These are phyloP conservation scores for Candida khao-thaluensis DNA, from an alignment of 805 yeast species.

Conservation along the genomic window DNA sequence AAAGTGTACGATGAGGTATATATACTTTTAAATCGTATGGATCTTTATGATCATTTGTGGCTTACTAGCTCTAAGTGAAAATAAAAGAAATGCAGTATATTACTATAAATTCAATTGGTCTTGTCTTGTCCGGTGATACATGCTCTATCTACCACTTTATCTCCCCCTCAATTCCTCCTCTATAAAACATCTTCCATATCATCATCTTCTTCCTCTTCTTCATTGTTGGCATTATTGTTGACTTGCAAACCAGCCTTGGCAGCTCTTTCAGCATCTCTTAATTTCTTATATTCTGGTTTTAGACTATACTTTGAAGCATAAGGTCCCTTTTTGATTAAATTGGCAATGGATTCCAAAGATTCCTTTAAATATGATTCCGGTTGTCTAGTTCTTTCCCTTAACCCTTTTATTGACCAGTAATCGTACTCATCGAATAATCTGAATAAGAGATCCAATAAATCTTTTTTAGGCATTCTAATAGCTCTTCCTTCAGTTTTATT, in stretches of 20 bases:
- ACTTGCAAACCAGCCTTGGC: constrained; percentile 55
- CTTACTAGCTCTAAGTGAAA: no score
- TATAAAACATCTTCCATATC: constrained; percentile 76
- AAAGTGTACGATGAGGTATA: no score
- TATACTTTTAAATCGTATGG: no score
- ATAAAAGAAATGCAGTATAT: no score
- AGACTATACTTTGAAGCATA: constrained; percentile 89
- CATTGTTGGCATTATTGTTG: constrained; percentile 39
- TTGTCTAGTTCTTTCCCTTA: constrained; percentile 90
- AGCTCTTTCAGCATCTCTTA: constrained; percentile 74
- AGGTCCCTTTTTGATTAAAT: constrained; percentile 90
- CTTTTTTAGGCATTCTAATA: constrained; percentile 90
- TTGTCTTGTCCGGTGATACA: no score
- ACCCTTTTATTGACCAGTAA: constrained; percentile 93
- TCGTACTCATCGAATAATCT: constrained; percentile 90
- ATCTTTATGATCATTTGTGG: no score
- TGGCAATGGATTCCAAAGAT: constrained; percentile 85
- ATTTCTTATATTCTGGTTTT: constrained; percentile 83
- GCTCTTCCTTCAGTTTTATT: constrained; percentile 78
- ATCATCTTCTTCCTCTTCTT: constrained; percentile 61
- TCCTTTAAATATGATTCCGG: constrained; percentile 93
- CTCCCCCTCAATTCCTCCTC: no score
- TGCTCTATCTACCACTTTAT: no score
- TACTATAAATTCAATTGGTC: no score
- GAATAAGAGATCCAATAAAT: constrained; percentile 83